phyloP scores from a whole-genome alignment of 1,284 basidiomycete genomes.

The Boletus hoseneyae region DNA sequence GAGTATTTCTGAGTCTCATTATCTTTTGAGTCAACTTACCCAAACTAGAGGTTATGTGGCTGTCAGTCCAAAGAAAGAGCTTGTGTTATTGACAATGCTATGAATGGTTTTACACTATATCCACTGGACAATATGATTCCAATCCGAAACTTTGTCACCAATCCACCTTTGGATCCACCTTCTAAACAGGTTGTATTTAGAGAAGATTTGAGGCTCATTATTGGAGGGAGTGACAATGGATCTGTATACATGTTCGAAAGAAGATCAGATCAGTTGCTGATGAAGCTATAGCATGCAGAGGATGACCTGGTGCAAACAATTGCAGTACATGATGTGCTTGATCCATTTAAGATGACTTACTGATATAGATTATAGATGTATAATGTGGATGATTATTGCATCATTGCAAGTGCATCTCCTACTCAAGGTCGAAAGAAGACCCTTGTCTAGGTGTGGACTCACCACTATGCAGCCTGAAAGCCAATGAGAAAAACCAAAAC shows the following conservation, averaged over 20 bases:
- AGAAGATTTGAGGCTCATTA: constrained; percentile 9
- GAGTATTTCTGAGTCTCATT: neutral
- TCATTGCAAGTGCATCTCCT: constrained; percentile 1
- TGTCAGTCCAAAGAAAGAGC: constrained; percentile 1
- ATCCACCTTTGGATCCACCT: neutral
- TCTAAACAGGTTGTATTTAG: constrained; percentile 14
- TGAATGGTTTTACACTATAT: constrained; percentile 11
- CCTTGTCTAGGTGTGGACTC: neutral
- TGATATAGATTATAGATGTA: neutral
- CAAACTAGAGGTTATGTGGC: neutral
- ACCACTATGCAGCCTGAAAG: neutral
- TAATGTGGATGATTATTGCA: neutral
- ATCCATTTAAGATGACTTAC: neutral
- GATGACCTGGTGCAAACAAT: constrained; percentile 5
- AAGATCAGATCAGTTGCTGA: neutral
- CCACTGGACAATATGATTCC: neutral
- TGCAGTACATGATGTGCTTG: neutral
- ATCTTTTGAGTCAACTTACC: neutral
- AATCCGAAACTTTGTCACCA: constrained; percentile 4
- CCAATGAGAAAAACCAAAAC: too few relatives aligned
- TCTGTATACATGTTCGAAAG: constrained; percentile 12
- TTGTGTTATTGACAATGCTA: constrained; percentile 10
- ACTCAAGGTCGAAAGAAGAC: neutral
- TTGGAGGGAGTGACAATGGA: constrained; percentile 11
- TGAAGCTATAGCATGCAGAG: neutral